Conservation (phyloP, 306 rosid species). For the Pueraria montana region DNA sequence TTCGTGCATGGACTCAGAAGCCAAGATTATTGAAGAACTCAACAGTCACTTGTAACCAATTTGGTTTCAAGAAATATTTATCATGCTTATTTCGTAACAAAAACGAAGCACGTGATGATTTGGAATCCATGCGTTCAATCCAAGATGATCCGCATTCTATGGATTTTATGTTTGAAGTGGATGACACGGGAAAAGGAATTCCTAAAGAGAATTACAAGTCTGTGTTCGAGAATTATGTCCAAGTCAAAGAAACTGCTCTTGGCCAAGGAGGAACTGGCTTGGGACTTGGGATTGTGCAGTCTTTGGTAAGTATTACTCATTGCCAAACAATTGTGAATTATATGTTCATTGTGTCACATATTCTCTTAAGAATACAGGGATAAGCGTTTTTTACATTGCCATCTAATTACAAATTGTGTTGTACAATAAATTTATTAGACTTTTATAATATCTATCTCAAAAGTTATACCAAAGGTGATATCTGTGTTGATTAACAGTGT, state of each 20-base stretch:
- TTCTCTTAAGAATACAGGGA: background rate
- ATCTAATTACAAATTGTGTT: background rate
- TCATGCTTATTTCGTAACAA: conserved; percentile 54
- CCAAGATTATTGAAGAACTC: conserved; percentile 58
- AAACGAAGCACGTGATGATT: conserved; percentile 28
- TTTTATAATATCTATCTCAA: background rate
- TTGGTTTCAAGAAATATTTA: conserved; percentile 37
- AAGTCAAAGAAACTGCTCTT: conserved; percentile 70
- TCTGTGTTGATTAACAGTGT: background rate
- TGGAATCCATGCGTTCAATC: conserved; percentile 48
- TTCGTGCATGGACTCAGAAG: conserved; percentile 73
- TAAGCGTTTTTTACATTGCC: no score
- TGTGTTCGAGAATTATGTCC: conserved; percentile 83
- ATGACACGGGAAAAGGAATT: conserved; percentile 92
- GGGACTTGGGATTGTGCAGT: conserved; percentile 93
- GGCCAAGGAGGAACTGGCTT: conserved; percentile 87
- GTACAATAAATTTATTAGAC: background rate
- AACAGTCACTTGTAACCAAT: conserved; percentile 43
- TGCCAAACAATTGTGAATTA: background rate
- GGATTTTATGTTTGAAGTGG: conserved; percentile 83
- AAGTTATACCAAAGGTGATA: background rate
- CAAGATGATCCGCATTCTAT: conserved; percentile 49
- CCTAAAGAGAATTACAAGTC: conserved; percentile 73
- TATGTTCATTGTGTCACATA: background rate
- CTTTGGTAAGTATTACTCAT: conserved; percentile 61